phyloP scores from a whole-genome alignment of 2,329 filamentous ascomycete genomes.

The Ascosphaera aggregata region DNA sequence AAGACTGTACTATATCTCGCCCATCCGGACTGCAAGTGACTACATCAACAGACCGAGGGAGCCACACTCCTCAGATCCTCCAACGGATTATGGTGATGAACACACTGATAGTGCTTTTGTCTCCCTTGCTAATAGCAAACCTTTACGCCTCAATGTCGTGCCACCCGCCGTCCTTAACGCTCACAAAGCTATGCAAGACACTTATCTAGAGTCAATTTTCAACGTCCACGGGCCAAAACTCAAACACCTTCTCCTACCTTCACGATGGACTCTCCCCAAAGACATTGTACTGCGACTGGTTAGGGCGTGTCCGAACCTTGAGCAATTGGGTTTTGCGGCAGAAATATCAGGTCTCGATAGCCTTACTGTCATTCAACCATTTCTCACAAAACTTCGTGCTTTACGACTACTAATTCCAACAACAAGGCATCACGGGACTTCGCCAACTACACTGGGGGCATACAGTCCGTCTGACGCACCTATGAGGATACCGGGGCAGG shows the following conservation, averaged over 20 bases:
- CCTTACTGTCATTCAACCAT: slow-evolving; percentile 16
- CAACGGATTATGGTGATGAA: not conserved
- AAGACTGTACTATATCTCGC: slow-evolving; percentile 28
- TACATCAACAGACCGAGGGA: slow-evolving; percentile 11
- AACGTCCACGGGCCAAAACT: slow-evolving; percentile 27
- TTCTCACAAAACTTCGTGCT: slow-evolving; percentile 17
- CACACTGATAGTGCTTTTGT: not conserved
- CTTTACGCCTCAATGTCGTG: not conserved
- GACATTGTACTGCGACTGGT: slow-evolving; percentile 27
- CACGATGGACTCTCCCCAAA: slow-evolving; percentile 29
- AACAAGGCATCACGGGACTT: slow-evolving; percentile 1
- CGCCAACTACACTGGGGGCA: not conserved
- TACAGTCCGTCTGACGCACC: not conserved
- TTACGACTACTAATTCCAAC: slow-evolving; percentile 19
- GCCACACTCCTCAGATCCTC: slow-evolving; percentile 2
- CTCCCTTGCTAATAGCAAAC: not conserved
- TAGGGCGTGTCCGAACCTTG: slow-evolving; percentile 30
- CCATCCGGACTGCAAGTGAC: slow-evolving; percentile 11
- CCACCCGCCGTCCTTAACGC: not conserved
- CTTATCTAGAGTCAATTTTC: slow-evolving; percentile 28
- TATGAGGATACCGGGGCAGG: not conserved
- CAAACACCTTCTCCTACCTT: slow-evolving; percentile 31
- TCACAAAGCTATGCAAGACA: slow-evolving; percentile 12
- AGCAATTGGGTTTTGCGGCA: slow-evolving; percentile 32
- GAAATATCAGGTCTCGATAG: slow-evolving; percentile 18